Evolutionary conservation across 2,329 filamentous ascomycete species (phyloP).

Genomic region (Trichoderma sp.): DNA sequence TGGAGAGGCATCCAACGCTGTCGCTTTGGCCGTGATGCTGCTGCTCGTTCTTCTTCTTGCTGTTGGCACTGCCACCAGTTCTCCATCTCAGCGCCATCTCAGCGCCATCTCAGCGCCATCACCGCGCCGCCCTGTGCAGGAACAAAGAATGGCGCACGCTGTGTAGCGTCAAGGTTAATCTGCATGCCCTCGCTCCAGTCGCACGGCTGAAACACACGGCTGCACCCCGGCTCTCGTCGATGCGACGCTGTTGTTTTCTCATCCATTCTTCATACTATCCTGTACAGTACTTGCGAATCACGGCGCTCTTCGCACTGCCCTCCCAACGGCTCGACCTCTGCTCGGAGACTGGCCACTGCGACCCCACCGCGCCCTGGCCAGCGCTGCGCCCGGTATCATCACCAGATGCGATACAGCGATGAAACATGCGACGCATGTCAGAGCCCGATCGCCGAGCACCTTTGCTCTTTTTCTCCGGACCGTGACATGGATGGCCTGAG

Average conservation of each 20-base stretch:
- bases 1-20: not conserved
- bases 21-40: not conserved
- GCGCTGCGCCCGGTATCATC: conserved; percentile 12
- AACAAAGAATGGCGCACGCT: conserved; percentile 21
- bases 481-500: not conserved
- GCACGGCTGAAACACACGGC: conserved; percentile 25
- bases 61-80: not conserved
- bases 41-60: not conserved
- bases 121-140: not conserved
- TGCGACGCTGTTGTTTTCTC: conserved; percentile 13
- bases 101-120: not conserved
- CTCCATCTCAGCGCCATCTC: not conserved
- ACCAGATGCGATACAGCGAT: conserved; percentile 23
- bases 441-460: conserved; percentile 19
- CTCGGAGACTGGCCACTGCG: conserved; percentile 1
- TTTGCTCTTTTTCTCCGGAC: conserved; percentile 8
- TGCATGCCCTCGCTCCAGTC: conserved; percentile 17
- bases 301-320: not conserved
- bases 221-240: conserved; percentile 22
- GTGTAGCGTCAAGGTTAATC: conserved; percentile 15
- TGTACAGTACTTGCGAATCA: not conserved
- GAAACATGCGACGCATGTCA: conserved; percentile 25
- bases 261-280: not conserved
- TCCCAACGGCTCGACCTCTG: not conserved
- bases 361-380: conserved; percentile 8